Percentiles rank a stretch among this genome's conserved stretches.
Conservation (phyloP, 2,329 filamentous ascomycete genomes). For the Cordyceps farinosa region DNA sequence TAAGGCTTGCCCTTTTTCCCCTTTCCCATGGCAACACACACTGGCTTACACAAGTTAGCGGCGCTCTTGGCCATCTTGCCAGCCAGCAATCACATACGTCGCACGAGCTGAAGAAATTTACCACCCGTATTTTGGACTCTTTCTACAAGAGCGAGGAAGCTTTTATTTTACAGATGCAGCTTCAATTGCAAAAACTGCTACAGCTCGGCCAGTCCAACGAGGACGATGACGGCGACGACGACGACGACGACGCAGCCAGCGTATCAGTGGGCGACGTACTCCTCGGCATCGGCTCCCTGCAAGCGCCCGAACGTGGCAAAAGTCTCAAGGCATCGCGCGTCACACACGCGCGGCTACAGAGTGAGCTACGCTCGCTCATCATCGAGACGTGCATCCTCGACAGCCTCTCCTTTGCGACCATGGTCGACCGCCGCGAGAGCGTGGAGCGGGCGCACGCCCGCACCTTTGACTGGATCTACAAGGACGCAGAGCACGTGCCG, state of each 20-base stretch:
- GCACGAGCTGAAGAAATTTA: neutral
- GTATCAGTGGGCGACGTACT: neutral
- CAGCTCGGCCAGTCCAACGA: neutral
- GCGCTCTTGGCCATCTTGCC: neutral
- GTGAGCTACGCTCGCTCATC: neutral
- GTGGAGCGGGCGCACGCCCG: conserved; percentile 9
- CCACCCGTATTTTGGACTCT: neutral
- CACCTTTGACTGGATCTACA: conserved; percentile 15
- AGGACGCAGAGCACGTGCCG: neutral
- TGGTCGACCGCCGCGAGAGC: conserved; percentile 8
- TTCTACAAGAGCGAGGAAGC: neutral
- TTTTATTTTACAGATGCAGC: neutral
- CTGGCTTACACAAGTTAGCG: neutral
- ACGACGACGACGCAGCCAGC: neutral
- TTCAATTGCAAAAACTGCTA: neutral
- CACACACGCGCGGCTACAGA: neutral
- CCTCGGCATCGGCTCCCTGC: neutral
- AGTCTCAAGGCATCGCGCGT: neutral
- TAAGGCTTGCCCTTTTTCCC: neutral
- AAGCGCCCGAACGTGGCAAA: neutral
- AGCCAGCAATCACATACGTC: neutral
- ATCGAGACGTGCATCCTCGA: neutral
- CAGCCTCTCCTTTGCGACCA: conserved; percentile 4
- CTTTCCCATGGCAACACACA: neutral
- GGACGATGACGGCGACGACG: neutral